Percentiles rank a stretch among this genome's conserved stretches.
Conservation (phyloP, 345 rosid species). For the Orychophragmus violaceus region DNA sequence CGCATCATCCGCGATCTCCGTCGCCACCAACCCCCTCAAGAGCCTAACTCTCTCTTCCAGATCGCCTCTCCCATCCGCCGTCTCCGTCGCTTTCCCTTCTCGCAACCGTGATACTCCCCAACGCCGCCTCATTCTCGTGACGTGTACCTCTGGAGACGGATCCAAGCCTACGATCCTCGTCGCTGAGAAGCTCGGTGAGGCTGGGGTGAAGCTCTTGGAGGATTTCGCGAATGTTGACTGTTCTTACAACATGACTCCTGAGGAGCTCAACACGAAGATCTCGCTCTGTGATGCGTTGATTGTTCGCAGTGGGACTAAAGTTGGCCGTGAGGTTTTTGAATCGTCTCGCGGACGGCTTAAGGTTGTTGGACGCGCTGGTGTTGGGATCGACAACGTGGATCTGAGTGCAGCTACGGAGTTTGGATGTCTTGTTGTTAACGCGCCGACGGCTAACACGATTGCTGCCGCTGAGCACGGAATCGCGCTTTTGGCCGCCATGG, state of each 20-base stretch:
- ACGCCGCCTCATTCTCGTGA: slow-evolving; percentile 21
- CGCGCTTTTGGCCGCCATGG: slow-evolving; percentile 86
- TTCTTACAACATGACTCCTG: slow-evolving; percentile 69
- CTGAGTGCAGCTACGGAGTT: slow-evolving; percentile 87
- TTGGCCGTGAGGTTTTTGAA: slow-evolving; percentile 71
- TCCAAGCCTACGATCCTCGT: slow-evolving; percentile 74
- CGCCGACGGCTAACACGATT: slow-evolving; percentile 87
- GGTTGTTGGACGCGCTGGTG: slow-evolving; percentile 96
- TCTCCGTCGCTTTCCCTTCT: slow-evolving; percentile 30
- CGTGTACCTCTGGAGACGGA: slow-evolving; percentile 39
- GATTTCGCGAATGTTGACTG: slow-evolving; percentile 71
- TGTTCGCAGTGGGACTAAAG: slow-evolving; percentile 82
- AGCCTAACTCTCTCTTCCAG: slow-evolving; percentile 43
- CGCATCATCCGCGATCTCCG: slow-evolving; percentile 23
- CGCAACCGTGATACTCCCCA: slow-evolving; percentile 8
- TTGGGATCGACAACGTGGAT: slow-evolving; percentile 92
- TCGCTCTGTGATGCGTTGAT: slow-evolving; percentile 81
- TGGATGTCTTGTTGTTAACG: slow-evolving; percentile 86
- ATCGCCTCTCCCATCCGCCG: slow-evolving; percentile 34
- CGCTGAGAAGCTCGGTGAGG: slow-evolving; percentile 83
- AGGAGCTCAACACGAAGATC: slow-evolving; percentile 89
- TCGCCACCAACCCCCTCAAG: slow-evolving; percentile 30
- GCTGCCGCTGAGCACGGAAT: slow-evolving; percentile 96
- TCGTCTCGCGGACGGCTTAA: slow-evolving; percentile 68
- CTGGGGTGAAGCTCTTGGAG: slow-evolving; percentile 56